These are phyloP conservation scores for Solanum phureja DNA, from an alignment of 257 asterid species.

Conservation along the genomic window DNA sequence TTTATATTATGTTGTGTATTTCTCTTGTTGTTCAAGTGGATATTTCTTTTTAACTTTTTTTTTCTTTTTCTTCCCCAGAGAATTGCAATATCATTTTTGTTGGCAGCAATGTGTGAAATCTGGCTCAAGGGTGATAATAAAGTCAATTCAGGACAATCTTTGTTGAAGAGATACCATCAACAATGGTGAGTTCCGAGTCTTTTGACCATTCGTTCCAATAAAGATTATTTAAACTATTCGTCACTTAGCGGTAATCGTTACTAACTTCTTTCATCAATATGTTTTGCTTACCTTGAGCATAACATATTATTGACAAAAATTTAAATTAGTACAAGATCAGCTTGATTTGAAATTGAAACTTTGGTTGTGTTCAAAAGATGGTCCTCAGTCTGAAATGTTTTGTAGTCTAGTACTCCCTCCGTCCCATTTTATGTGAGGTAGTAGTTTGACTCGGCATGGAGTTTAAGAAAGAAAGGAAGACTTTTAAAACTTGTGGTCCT, in stretches of 20 bases:
- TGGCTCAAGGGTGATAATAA: constrained; percentile 59
- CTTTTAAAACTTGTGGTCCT: no score
- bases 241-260: not conserved
- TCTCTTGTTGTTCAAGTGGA: not conserved
- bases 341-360: not conserved
- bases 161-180: constrained; percentile 47
- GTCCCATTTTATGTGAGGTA: no score
- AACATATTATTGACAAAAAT: not conserved
- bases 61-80: constrained; percentile 23
- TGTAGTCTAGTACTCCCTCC: not conserved
- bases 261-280: not conserved
- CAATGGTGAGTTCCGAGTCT: constrained; percentile 38
- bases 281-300: not conserved
- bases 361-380: not conserved
- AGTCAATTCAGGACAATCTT: constrained; percentile 36
- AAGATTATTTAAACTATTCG: not conserved
- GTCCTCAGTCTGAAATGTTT: not conserved
- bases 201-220: not conserved
- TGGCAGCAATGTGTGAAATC: constrained; percentile 56
- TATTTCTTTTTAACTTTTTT: not conserved
- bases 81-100: constrained; percentile 47
- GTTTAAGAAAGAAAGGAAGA: no score
- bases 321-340: not conserved
- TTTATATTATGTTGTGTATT: not conserved
- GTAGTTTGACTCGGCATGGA: no score